phyloP scores from a whole-genome alignment of 805 yeast species.

The Candida argentea region DNA sequence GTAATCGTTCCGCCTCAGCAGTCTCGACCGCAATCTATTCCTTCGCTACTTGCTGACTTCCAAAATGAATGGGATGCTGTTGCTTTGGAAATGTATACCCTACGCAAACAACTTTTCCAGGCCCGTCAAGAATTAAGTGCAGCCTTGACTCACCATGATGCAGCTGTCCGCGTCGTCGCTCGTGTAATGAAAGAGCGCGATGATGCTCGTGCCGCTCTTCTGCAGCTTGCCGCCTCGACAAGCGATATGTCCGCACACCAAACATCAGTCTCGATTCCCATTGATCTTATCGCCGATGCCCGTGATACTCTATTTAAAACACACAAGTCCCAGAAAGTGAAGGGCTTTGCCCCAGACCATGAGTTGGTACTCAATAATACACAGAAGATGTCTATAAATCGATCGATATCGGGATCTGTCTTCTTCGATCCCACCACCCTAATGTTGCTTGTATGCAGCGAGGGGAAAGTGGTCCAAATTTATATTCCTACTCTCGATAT shows the following conservation, averaged over 20 bases:
- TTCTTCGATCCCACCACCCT: neutral
- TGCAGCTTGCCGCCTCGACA: conserved; percentile 38
- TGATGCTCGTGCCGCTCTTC: conserved; percentile 57
- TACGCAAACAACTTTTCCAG: conserved; percentile 59
- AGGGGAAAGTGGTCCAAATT: neutral
- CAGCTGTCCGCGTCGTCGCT: conserved; percentile 81
- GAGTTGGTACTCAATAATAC: neutral
- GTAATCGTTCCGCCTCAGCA: conserved; percentile 30
- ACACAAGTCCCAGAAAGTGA: conserved; percentile 18
- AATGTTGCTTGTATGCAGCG: neutral
- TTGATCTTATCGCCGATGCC: conserved; percentile 15
- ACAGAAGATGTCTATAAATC: neutral
- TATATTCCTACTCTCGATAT: neutral
- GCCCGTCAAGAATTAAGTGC: conserved; percentile 66
- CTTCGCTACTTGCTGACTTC: conserved; percentile 60
- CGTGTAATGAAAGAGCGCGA: conserved; percentile 66
- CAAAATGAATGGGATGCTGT: conserved; percentile 89
- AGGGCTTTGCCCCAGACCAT: neutral
- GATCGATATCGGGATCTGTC: neutral
- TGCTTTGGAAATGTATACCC: conserved; percentile 67
- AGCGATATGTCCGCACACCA: conserved; percentile 6
- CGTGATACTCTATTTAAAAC: conserved; percentile 23
- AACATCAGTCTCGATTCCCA: conserved; percentile 7
- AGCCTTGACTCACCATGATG: conserved; percentile 79
- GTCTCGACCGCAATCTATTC: conserved; percentile 57